Base-by-base conservation (phyloP, 768 basidiomycete genomes). In the Polyporus arcularius region DNA sequence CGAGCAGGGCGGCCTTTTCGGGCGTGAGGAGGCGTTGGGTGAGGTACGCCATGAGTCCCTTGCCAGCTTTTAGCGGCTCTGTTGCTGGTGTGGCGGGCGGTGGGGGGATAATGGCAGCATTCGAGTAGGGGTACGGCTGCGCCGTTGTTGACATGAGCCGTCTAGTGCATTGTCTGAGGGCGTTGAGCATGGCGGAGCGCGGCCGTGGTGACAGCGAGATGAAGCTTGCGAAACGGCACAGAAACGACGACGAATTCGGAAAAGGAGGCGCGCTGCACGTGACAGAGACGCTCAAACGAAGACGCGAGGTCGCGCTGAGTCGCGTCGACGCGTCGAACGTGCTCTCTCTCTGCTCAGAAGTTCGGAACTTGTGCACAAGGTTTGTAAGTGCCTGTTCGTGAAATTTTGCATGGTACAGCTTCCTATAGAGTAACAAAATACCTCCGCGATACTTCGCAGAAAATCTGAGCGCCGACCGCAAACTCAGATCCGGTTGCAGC, bases 11-110 rank as follows among this genome's bases (percentile, higher is more conserved):
- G 67, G 86, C 82, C 71, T 95, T 92, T 67, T 88, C 84, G 28
- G 84, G 84, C 40, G 85, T 81, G 35, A 83, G 85, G 7, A 89
- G 80, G 11, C 82, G 83, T 71, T 85, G 82, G 55, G 80, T 80
- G 58, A 95, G 78, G 73, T 90, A 82, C 35, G 82, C 76, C 88
- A 94, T 91, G 55, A 94, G 80, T 43, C 90, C 90, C 75, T 86
- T 89, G 72, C 92, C 92, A 61, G 81, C 67, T 21, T 77, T 79
- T 18, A 90, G 79, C 38, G 80, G 72, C 43, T 75, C 76, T 12
- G 80, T 71, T 14, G 82, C 77, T 28, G 78, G 68, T 41, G 76
- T 68, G 49, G 77, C 69, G 9, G 83, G 78, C 30, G 78, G 71
- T 0, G 66, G 75, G 18, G 79, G 81, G 32, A 84, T 75, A 38